Evolutionary conservation across 2,329 filamentous ascomycete genomes (phyloP).

Genomic region (Phoma herbarum): DNA sequence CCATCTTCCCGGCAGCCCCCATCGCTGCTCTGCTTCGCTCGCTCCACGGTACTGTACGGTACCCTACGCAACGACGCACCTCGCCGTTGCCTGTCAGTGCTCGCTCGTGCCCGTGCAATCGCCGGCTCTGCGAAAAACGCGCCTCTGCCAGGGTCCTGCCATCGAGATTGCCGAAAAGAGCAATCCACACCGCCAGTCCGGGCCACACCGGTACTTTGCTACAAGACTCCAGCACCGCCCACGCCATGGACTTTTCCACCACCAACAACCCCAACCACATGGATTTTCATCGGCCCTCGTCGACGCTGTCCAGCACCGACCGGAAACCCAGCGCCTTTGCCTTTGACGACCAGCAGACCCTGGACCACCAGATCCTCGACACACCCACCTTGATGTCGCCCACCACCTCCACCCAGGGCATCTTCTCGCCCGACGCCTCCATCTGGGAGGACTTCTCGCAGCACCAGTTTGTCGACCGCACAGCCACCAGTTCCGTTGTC

Average conservation of each 20-base stretch:
- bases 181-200: slow-evolving; percentile 52
- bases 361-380: slow-evolving; percentile 57
- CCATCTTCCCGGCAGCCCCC: slow-evolving; percentile 11
- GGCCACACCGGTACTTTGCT: slow-evolving; percentile 52
- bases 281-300: slow-evolving; percentile 51
- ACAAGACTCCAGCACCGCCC: slow-evolving; percentile 44
- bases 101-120: slow-evolving; percentile 7
- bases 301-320: slow-evolving; percentile 48
- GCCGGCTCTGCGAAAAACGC: slow-evolving; percentile 9
- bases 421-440: slow-evolving; percentile 62
- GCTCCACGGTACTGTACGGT: background rate
- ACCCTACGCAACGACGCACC: background rate
- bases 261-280: slow-evolving; percentile 40
- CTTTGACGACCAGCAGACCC: slow-evolving; percentile 61
- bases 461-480: slow-evolving; percentile 51
- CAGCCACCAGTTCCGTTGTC: slow-evolving; percentile 49
- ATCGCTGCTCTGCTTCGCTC: slow-evolving; percentile 5
- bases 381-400: slow-evolving; percentile 59
- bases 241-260: slow-evolving; percentile 48
- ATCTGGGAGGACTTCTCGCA: slow-evolving; percentile 58
- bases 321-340: slow-evolving; percentile 50
- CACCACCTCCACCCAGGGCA: slow-evolving; percentile 58
- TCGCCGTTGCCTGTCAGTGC: slow-evolving; percentile 7
- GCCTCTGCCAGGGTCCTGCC: slow-evolving; percentile 25
- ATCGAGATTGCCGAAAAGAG: slow-evolving; percentile 46